Percentiles rank a stretch among this genome's conserved stretches.
Conservation (phyloP, 2,329 filamentous ascomycete species). For the Xylariaceae sp. region DNA sequence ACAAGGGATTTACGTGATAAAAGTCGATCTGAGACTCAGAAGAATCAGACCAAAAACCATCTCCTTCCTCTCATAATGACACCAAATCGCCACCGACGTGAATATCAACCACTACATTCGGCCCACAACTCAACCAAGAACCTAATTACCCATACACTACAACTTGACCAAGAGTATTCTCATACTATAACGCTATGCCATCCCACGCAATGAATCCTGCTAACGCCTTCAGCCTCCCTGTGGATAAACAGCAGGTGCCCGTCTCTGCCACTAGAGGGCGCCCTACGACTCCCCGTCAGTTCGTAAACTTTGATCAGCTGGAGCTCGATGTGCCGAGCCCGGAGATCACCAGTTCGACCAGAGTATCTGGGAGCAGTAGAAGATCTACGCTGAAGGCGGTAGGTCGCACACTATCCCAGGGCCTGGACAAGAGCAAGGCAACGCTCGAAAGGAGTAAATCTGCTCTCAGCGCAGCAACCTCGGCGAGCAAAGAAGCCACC, state of each 20-base stretch:
- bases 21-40: background rate
- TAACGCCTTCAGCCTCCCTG: conserved; percentile 1
- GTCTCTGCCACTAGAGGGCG: background rate
- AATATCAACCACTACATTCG: too few relatives aligned
- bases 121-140: too few relatives aligned
- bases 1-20: conserved; percentile 1
- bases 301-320: conserved; percentile 1
- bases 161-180: too few relatives aligned
- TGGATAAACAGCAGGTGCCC: conserved; percentile 6
- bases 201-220: background rate
- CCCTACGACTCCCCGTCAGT: background rate
- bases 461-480: background rate
- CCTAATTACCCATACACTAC: conserved; percentile 8
- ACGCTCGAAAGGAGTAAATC: conserved; percentile 3
- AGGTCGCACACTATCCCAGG: background rate
- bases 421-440: background rate
- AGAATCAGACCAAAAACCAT: too few relatives aligned
- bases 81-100: background rate
- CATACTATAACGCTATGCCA: conserved; percentile 10
- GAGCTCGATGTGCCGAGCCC: background rate
- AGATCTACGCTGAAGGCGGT: conserved; percentile 3
- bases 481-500: conserved; percentile 1
- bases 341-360: background rate
- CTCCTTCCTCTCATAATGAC: too few relatives aligned
- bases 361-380: conserved; percentile 2